Conservation (phyloP, 768 basidiomycete genomes). For the Ramaria sp. region DNA sequence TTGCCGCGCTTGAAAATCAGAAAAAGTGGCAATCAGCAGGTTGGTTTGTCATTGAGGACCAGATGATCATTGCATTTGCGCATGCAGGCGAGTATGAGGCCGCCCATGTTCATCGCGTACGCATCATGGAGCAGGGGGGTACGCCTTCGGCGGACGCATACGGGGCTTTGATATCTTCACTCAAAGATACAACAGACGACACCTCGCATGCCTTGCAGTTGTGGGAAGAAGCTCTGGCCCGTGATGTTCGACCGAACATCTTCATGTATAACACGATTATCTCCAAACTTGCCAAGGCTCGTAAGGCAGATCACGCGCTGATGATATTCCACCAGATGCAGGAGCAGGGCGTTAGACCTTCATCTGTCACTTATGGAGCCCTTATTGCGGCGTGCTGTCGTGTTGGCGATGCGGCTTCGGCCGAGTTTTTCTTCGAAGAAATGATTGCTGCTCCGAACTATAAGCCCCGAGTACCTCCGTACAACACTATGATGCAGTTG, state of each 20-base stretch:
- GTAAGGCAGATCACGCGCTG: slow-evolving; percentile 85
- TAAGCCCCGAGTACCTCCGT: slow-evolving; percentile 86
- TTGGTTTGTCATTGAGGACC: slow-evolving; percentile 79
- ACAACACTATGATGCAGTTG: slow-evolving; percentile 98
- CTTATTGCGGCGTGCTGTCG: slow-evolving; percentile 90
- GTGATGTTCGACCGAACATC: slow-evolving; percentile 65
- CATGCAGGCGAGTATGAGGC: slow-evolving; percentile 70
- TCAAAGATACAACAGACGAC: slow-evolving; percentile 95
- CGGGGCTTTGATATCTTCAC: slow-evolving; percentile 75
- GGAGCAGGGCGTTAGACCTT: slow-evolving; percentile 43
- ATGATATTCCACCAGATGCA: slow-evolving; percentile 88
- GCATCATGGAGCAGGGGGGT: slow-evolving; percentile 68
- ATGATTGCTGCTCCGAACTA: slow-evolving; percentile 69
- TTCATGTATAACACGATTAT: slow-evolving; percentile 98
- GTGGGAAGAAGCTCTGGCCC: slow-evolving; percentile 64
- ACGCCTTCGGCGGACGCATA: slow-evolving; percentile 86
- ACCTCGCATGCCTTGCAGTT: slow-evolving; percentile 77
- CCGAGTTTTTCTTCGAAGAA: slow-evolving; percentile 76
- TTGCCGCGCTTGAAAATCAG: slow-evolving; percentile 36
- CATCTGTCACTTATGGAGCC: slow-evolving; percentile 90
- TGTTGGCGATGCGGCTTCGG: slow-evolving; percentile 77
- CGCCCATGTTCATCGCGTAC: slow-evolving; percentile 70
- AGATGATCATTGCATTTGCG: slow-evolving; percentile 81
- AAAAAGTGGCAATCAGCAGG: slow-evolving; percentile 35
- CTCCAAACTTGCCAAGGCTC: slow-evolving; percentile 87